Evolutionary conservation across 306 rosid species (phyloP), one percentile per base, ranked within the genome.

Genomic region (Pyrus pyrifolia): DNA sequence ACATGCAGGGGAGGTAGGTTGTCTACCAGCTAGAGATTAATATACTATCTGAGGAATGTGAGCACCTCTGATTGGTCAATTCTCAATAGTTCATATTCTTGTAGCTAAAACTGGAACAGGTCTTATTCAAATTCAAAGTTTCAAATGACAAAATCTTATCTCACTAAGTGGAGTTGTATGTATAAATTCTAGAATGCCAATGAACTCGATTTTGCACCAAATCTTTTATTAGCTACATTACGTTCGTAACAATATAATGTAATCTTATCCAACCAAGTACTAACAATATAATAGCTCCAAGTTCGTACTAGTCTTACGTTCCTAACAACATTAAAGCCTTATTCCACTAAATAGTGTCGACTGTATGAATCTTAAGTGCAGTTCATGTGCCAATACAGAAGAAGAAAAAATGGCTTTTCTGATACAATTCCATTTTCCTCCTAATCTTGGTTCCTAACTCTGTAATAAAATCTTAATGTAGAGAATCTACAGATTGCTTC

Each of bases 121-220:
- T 9, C 45, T 42, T 9, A 2, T 42, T 42, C 55, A 2, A 45
- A 51, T 18, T 17, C 21, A 5, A 0, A 9, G 45, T 38, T 1
- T 38, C 42, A 38, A 38, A 35, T 9, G 0, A 6, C 40, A 35
- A 7, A 35, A 35, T 35, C 0, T 38, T 38, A 7, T 38, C 42
- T 38, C 42, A 7, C 0, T 0, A 0, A 7, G 0, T 38, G 0
- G 0, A 38, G 2, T 38, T 38, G 0, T 0, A 0, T 0, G 0
- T 38, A 38, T 7, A 38, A 38, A 38, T 6, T 38, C 0, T 7
- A 6, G 1, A 7, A 38, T 2, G 42, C 0, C 0, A 38, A 38
- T 38, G 10, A 0, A 38, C 0, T 38, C 0, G 0, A 0, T 1
- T 38, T 38, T 6, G 9, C 0, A 38, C 10, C 10, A 38, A 38